Base-by-base conservation (phyloP, 108 stramenopile genomes). In the Fragilaria crotonensis region DNA sequence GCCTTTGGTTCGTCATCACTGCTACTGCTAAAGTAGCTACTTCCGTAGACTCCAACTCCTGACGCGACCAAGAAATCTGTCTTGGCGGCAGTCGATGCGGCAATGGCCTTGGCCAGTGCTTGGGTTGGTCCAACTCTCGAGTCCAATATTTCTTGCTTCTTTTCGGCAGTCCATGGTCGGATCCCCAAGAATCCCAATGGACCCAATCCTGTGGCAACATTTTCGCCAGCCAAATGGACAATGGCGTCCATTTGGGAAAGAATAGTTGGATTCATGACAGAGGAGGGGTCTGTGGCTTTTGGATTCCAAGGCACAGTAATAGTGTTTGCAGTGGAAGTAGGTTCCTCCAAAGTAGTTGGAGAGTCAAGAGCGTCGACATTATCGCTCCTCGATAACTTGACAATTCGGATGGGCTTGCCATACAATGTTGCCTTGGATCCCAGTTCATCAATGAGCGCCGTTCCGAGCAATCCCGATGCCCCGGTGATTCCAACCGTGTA, bases 291-390 rank as follows among this genome's bases (percentile, higher is more conserved):
- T 41, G 45, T 20, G 0, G 44, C 75, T 20, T 60, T 62, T 1
- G 79, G 79, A 59, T 80, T 80, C 79, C 79, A 80, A 14, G 55
- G 48, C n/a, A n/a, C n/a, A n/a, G n/a, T n/a, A n/a, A n/a, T n/a
- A n/a, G n/a, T n/a, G n/a, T n/a, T n/a, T 5, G 70, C 19, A 28
- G 68, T 57, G 0, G 60, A 28, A 27, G 53, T 26, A 25, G 63
- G 4, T 9, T 33, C 28, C 25, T 72, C 71, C 19, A 45, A 33
- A 1, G 51, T 30, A 0, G 48, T 1, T 0, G 58, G 49, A n/a
- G n/a, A n/a, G n/a, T n/a, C n/a, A n/a, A n/a, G n/a, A 1, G 47
- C 59, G 29, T 69, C 58, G 45, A 48, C 60, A 28, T 33, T 26
- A 1, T 66, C 64, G 7, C 71, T 51, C 1, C 22, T 49, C 11